A percentile compares a stretch with the other conserved stretches of the same genome.
phyloP scores from a whole-genome alignment of 805 yeast species.

The Lipomyces orientalis region DNA sequence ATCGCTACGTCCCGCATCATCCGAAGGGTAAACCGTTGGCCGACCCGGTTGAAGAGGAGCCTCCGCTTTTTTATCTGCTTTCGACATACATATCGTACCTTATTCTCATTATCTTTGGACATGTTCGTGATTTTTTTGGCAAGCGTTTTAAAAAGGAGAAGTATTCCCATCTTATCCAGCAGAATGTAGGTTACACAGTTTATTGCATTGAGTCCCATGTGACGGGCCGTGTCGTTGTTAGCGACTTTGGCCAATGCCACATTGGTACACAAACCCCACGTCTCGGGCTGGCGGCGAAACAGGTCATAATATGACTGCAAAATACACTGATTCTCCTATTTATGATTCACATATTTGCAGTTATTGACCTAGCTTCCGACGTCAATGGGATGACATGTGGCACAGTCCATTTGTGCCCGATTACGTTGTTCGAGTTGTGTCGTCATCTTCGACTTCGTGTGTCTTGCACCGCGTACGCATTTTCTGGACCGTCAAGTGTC shows the following conservation, averaged over 20 bases:
- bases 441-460: neutral
- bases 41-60: conserved; percentile 67
- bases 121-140: conserved; percentile 86
- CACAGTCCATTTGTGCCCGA: neutral
- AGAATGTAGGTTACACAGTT: conserved; percentile 50
- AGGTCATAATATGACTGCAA: neutral
- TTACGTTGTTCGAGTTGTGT: neutral
- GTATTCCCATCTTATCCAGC: conserved; percentile 70
- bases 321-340: neutral
- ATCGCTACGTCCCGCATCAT: conserved; percentile 28
- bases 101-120: conserved; percentile 85
- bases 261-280: too few relatives aligned
- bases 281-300: too few relatives aligned
- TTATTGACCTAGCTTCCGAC: neutral
- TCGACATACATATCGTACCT: conserved; percentile 86
- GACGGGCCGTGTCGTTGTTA: neutral
- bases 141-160: conserved; percentile 69
- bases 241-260: neutral
- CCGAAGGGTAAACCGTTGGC: conserved; percentile 46
- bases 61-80: conserved; percentile 78
- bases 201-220: neutral
- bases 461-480: neutral
- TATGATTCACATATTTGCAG: too few relatives aligned
- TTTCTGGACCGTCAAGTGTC: neutral
- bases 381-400: neutral